Evolutionary conservation across 2,329 filamentous ascomycete species (phyloP).

Genomic region (Penicillium sp.): DNA sequence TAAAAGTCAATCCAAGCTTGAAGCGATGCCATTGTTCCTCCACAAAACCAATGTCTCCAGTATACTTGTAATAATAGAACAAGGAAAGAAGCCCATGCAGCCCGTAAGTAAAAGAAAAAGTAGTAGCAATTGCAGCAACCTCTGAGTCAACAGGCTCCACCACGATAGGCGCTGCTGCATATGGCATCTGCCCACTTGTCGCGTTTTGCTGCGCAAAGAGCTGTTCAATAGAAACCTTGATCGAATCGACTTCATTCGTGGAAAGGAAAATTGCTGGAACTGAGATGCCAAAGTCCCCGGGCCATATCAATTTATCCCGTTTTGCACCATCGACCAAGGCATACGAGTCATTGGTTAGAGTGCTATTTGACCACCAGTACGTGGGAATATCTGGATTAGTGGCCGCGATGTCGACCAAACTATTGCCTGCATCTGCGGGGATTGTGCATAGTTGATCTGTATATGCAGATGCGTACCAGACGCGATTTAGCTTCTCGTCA

Average conservation of each 20-base stretch:
- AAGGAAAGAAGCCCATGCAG: constrained; percentile 46
- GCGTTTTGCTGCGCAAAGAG: constrained; percentile 44
- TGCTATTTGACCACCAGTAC: constrained; percentile 2
- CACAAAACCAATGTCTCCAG: constrained; percentile 39
- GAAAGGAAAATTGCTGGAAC: constrained; percentile 53
- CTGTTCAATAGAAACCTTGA: constrained; percentile 49
- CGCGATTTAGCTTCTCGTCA: constrained; percentile 50
- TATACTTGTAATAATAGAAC: constrained; percentile 44
- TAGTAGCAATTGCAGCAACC: constrained; percentile 23
- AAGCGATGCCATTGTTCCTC: constrained; percentile 40
- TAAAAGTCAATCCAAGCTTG: constrained; percentile 43
- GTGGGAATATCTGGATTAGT: not conserved
- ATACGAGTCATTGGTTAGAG: constrained; percentile 24
- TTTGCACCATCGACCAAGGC: constrained; percentile 40
- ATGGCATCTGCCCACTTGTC: constrained; percentile 46
- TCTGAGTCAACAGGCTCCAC: constrained; percentile 22
- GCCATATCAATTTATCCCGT: constrained; percentile 50
- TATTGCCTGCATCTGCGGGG: constrained; percentile 22
- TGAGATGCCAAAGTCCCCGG: constrained; percentile 59
- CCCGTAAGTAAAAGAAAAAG: constrained; percentile 51
- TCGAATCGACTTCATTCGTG: constrained; percentile 50
- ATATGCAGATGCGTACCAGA: constrained; percentile 55
- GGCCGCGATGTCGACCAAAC: not conserved
- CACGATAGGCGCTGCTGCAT: constrained; percentile 44
- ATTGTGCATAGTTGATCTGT: constrained; percentile 39